A percentile compares a stretch with the other conserved stretches of the same genome.
These are phyloP conservation scores for Pseudogymnoascus sp. DNA, from an alignment of 2,329 filamentous ascomycete species.

Conservation along the genomic window DNA sequence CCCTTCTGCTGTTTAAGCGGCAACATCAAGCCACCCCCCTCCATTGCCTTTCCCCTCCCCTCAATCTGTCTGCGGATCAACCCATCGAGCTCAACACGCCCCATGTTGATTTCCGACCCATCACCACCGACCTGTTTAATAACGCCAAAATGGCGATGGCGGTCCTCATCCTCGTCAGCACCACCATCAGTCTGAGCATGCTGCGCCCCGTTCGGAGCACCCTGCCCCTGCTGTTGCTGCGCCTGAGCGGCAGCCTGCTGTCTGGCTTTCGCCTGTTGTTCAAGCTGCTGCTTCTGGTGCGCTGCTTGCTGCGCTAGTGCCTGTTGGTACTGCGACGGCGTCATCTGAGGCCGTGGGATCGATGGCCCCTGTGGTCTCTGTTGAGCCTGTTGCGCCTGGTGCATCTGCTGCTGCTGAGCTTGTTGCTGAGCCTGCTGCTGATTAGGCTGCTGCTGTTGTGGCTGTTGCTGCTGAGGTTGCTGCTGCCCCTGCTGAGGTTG, in stretches of 20 bases:
- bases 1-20: slow-evolving; percentile 43
- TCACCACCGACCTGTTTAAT: slow-evolving; percentile 48
- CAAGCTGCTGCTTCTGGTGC: slow-evolving; percentile 25
- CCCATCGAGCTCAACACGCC: slow-evolving; percentile 55
- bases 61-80: slow-evolving; percentile 62
- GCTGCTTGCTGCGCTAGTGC: slow-evolving; percentile 26
- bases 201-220: slow-evolving; percentile 33
- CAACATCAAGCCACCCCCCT: slow-evolving; percentile 69
- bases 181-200: slow-evolving; percentile 70
- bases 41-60: slow-evolving; percentile 56
- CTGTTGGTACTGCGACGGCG: slow-evolving; percentile 17
- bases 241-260: slow-evolving; percentile 17
- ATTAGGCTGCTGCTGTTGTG: slow-evolving; percentile 22
- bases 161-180: slow-evolving; percentile 42
- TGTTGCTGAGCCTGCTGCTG: slow-evolving; percentile 5
- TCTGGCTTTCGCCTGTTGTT: slow-evolving; percentile 16
- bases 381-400: slow-evolving; percentile 15
- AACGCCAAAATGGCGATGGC: slow-evolving; percentile 34
- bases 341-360: slow-evolving; percentile 12
- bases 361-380: slow-evolving; percentile 17
- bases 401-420: slow-evolving; percentile 18
- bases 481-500: slow-evolving; percentile 15
- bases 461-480: slow-evolving; percentile 14
- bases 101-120: slow-evolving; percentile 47
- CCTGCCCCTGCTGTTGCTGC: slow-evolving; percentile 29